Base-by-base conservation (phyloP, 768 basidiomycete species). In the Russula foetens region DNA sequence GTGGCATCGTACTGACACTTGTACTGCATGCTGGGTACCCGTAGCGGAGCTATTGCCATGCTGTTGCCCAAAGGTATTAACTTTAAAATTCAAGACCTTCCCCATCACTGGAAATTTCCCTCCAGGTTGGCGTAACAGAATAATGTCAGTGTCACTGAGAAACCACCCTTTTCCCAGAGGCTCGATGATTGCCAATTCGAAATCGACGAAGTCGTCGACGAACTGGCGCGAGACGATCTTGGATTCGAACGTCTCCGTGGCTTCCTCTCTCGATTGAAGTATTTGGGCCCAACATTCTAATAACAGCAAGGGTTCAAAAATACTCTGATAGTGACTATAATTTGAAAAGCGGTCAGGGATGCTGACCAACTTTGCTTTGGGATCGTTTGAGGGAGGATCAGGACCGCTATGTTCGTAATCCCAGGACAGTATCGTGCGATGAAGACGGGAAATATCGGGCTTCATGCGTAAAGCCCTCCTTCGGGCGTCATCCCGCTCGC, bases 201-300 rank as follows among this genome's bases (percentile, higher is more conserved):
- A 68, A 65, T 97, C 90, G 39, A 92, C 68, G 79, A 89, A 98
- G 60, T 88, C 84, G 68, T 94, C 90, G 8, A 83, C 80, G 69
- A 83, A 89, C 61, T 81, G 81, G 19, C 89, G 84, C 17, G 83
- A 81, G 28, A 75, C 77, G 44, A 98, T 79, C 60, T 82, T 85
- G 72, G 83, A 84, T 26, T 79, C 75, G 66, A 84, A 81, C 1
- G 71, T 70, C 7, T 84, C 79, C 48, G 74, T 76, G 8, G 60
- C 63, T 57, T 87, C 85, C 53, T 89, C 85, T 69, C 90, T 92
- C 5, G 91, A 84, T 64, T 90, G 84, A 8, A 78, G 68, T 24
- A 96, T 80, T 69, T 96, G 92, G 29, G 87, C 83, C 95, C 97
- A 98, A 63, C 90, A 85, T 73, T 99, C 97, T 59, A 90, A 75